A percentile compares a stretch with the other conserved stretches of the same genome.
These are phyloP conservation scores for Herpomyces periplanetae DNA, from an alignment of 2,329 filamentous ascomycete species.

Conservation along the genomic window DNA sequence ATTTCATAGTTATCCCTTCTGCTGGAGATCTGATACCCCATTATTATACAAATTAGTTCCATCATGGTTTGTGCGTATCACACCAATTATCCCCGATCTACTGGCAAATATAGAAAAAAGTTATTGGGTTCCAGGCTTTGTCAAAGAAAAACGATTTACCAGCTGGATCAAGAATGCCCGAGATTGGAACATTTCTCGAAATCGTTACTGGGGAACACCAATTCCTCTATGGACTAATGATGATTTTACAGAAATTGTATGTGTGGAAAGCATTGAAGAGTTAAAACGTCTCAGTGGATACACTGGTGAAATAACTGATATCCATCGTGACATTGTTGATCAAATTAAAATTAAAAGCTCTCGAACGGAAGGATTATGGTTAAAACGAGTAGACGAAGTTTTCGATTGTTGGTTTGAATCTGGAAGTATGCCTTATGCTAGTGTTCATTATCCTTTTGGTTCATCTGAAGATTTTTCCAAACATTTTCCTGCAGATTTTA, in stretches of 20 bases:
- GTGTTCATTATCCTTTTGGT: conserved; percentile 65
- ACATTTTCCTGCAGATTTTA: conserved; percentile 66
- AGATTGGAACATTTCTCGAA: conserved; percentile 81
- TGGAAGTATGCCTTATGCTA: conserved; percentile 75
- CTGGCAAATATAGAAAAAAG: conserved; percentile 57
- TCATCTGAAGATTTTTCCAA: conserved; percentile 41
- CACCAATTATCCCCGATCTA: conserved; percentile 47
- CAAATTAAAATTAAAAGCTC: conserved; percentile 73
- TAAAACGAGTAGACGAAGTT: conserved; percentile 46
- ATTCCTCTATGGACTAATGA: conserved; percentile 72
- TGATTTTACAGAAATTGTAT: conserved; percentile 49
- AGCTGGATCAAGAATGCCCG: conserved; percentile 68
- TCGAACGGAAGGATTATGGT: conserved; percentile 41
- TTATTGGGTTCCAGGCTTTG: conserved; percentile 61
- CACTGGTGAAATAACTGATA: conserved; percentile 36
- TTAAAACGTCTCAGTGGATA: conserved; percentile 57
- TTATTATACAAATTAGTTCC: conserved; percentile 71
- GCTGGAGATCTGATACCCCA: conserved; percentile 71
- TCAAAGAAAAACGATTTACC: conserved; percentile 63
- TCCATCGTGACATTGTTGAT: conserved; percentile 75
- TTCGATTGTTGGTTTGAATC: conserved; percentile 96
- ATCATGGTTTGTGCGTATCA: conserved; percentile 75
- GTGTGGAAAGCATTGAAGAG: conserved; percentile 47
- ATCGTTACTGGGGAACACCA: conserved; percentile 80
- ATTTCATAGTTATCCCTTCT: conserved; percentile 70